A percentile compares a stretch with the other conserved stretches of the same genome.
Evolutionary conservation across 805 yeast genomes (phyloP).

Genomic region (Candida broadrunensis): DNA sequence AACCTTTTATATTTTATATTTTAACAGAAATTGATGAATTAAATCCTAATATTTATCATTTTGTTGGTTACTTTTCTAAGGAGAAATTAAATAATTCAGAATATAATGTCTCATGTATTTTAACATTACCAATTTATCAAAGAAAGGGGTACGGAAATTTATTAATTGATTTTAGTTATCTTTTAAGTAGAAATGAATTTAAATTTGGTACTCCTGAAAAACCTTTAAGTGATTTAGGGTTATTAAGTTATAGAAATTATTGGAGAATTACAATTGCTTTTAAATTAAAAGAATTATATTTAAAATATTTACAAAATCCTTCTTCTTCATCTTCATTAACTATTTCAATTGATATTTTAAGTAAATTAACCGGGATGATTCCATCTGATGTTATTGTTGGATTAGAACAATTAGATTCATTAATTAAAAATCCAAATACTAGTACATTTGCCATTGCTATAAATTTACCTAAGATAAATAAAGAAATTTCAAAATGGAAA

Average conservation of each 20-base stretch:
- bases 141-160: conserved; percentile 86
- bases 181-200: conserved; percentile 70
- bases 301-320: conserved; percentile 10
- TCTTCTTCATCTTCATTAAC: conserved; percentile 6
- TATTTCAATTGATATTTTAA: conserved; percentile 57
- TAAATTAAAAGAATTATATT: conserved; percentile 31
- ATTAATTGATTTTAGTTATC: conserved; percentile 84
- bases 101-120: conserved; percentile 85
- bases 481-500: conserved; percentile 49
- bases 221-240: conserved; percentile 84
- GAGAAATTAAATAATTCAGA: conserved; percentile 73
- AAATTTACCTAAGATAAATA: conserved; percentile 42
- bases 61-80: conserved; percentile 93
- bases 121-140: conserved; percentile 86
- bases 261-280: conserved; percentile 73
- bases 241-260: conserved; percentile 79
- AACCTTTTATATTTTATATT: conserved; percentile 88
- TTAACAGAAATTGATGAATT: conserved; percentile 62
- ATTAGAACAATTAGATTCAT: conserved; percentile 68
- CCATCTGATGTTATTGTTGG: conserved; percentile 85
- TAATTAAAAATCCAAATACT: conserved; percentile 46
- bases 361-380: conserved; percentile 78
- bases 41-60: conserved; percentile 51
- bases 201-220: conserved; percentile 93
- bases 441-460: conserved; percentile 53